These are phyloP conservation scores for Suillus tomentosus DNA, from an alignment of 768 basidiomycete genomes.

Conservation along the genomic window DNA sequence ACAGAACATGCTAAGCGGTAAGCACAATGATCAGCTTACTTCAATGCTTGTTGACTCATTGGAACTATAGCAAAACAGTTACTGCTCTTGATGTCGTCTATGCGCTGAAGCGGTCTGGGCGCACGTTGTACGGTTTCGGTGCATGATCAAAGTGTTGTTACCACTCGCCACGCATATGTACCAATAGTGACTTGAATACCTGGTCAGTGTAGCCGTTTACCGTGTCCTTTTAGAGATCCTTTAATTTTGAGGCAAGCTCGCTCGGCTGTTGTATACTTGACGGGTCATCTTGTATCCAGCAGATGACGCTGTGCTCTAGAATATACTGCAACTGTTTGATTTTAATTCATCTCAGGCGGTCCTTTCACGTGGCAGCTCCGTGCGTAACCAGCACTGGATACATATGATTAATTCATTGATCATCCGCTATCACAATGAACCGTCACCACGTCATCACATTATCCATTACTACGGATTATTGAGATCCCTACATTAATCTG, in stretches of 20 bases:
- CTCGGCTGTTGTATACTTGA: background rate
- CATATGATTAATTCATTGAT: too few species aligned
- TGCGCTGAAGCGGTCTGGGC: background rate
- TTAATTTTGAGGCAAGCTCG: background rate
- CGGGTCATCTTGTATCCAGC: background rate
- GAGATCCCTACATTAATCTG: background rate
- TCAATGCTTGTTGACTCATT: background rate
- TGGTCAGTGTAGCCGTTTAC: background rate
- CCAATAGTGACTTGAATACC: background rate
- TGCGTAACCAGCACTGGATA: background rate
- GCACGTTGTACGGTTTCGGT: background rate
- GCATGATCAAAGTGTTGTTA: background rate
- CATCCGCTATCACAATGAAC: background rate
- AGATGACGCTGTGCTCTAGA: background rate
- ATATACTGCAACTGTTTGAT: background rate
- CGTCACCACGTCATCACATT: background rate
- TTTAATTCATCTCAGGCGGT: too few species aligned
- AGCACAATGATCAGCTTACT: background rate
- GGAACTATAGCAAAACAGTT: background rate
- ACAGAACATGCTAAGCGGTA: background rate
- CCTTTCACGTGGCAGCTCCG: too few species aligned
- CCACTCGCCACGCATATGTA: background rate
- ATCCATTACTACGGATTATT: background rate
- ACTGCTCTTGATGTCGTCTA: constrained; percentile 2
- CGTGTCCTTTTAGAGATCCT: background rate